These are phyloP conservation scores for Colletotrichum phormii DNA, from an alignment of 2,329 filamentous ascomycete genomes.

Conservation along the genomic window DNA sequence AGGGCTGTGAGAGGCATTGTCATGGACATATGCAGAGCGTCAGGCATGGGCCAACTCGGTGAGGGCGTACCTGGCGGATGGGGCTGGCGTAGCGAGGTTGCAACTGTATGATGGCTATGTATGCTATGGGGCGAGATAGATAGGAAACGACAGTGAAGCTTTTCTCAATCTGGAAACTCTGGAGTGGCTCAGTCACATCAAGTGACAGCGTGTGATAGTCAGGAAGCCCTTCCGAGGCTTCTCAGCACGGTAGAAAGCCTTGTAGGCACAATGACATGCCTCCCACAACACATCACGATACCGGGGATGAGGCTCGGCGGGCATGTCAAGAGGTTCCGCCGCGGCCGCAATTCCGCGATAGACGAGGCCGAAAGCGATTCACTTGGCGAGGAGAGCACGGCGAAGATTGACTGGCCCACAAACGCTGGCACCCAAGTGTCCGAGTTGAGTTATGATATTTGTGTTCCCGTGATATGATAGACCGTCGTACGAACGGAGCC, in stretches of 20 bases:
- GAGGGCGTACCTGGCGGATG: constrained; percentile 50
- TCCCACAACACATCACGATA: neutral
- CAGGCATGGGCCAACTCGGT: constrained; percentile 57
- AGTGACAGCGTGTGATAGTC: too few species aligned
- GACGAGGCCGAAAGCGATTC: constrained; percentile 2
- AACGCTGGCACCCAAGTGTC: constrained; percentile 8
- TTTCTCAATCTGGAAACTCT: too few species aligned
- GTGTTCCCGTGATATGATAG: constrained; percentile 18
- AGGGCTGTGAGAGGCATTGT: constrained; percentile 58
- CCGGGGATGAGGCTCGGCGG: constrained; percentile 14
- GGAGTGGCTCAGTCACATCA: too few species aligned
- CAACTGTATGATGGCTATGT: constrained; percentile 47
- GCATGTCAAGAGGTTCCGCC: neutral
- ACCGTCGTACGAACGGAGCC: constrained; percentile 1
- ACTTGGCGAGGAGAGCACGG: neutral
- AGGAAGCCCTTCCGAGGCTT: neutral
- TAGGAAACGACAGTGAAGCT: neutral
- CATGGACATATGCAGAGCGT: constrained; percentile 58
- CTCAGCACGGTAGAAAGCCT: neutral
- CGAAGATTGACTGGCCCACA: constrained; percentile 20
- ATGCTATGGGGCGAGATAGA: neutral
- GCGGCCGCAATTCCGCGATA: constrained; percentile 30
- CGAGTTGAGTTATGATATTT: constrained; percentile 11
- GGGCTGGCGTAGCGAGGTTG: constrained; percentile 60
- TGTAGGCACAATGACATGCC: neutral